Base-by-base conservation (phyloP, 345 rosid species). In the Erucastrum elatum region DNA sequence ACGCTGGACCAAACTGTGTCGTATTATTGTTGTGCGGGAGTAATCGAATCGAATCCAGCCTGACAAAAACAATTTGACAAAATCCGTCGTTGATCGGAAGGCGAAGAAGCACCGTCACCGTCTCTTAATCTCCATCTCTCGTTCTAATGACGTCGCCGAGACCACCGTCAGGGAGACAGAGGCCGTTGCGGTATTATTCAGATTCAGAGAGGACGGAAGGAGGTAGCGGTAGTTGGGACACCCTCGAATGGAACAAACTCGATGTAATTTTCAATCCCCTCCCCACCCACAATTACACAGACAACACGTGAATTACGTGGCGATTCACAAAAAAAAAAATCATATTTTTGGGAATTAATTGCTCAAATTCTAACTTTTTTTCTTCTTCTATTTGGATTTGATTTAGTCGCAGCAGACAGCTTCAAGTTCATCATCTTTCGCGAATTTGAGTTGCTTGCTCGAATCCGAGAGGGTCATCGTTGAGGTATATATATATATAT, bases 221-320 rank as follows among this genome's bases (percentile, higher is more conserved):
- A 17, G 87, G 84, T 64, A 80, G 86, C 62, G 91, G 89, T 58
- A 87, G 94, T 80, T 94, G 97, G 98, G 90, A 92, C 72, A 84
- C 88, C 62, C 86, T 92, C 72, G 98, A 90, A 75, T 94, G 97
- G 97, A 88, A 88, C 81, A 84, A 92, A 85, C 71, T 84, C 64
- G 97, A 92, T 80, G 97, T 90, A 58, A 60, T 33, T 64, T 35
- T 59, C 15, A 26, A 27, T 80, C 76, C 74, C 68, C 71, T 70
- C 70, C 78, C 25, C 0, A 3, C 34, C 27, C 2, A 78, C 37
- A 65, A 72, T 77, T 37, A 0, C 10, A 10, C 33, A 3, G 4
- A 62, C 25, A 51, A 1, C 74, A 68, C 82, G 75, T 69, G 73
- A 67, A 58, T 72, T 39, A 2, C 71, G 72, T 66, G 66, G 5